Evolutionary conservation across 495 filamentous ascomycete species (phyloP).

Genomic region (Hypoxylon cercidicola): DNA sequence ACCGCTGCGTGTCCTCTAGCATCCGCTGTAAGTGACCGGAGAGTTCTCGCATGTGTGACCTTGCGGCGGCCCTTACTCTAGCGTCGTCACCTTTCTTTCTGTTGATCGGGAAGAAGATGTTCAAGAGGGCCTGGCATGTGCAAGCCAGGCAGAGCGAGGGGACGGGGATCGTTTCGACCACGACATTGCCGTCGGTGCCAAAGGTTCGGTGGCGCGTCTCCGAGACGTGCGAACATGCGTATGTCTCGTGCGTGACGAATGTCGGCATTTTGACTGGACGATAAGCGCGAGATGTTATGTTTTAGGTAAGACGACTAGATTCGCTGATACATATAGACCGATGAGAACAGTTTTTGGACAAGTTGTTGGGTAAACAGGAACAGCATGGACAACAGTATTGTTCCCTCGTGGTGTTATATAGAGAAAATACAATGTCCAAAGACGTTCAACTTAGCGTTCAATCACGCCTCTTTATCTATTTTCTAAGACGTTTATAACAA

Average conservation of each 20-base stretch:
- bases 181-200: constrained; percentile 4
- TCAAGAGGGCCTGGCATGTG: constrained; percentile 1
- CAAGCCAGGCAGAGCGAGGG: constrained; percentile 14
- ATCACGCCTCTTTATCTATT: background rate
- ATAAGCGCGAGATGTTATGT: too few relatives aligned
- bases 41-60: background rate
- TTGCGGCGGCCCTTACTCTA: background rate
- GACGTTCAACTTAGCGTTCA: background rate
- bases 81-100: background rate
- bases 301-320: too few relatives aligned
- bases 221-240: constrained; percentile 13
- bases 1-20: constrained; percentile 15
- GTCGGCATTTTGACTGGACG: constrained; percentile 13
- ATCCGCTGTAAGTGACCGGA: constrained; percentile 6
- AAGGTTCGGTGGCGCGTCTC: constrained; percentile 10
- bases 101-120: background rate
- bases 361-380: background rate
- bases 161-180: constrained; percentile 14
- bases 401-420: background rate
- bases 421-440: background rate
- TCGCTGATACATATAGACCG: too few relatives aligned
- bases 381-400: background rate
- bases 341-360: too few relatives aligned
- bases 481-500: too few relatives aligned
- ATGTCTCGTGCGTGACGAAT: constrained; percentile 23